Percentiles rank a stretch among this genome's conserved stretches.
phyloP scores from a whole-genome alignment of 1,284 basidiomycete species.

The Ustilago xerochloae region DNA sequence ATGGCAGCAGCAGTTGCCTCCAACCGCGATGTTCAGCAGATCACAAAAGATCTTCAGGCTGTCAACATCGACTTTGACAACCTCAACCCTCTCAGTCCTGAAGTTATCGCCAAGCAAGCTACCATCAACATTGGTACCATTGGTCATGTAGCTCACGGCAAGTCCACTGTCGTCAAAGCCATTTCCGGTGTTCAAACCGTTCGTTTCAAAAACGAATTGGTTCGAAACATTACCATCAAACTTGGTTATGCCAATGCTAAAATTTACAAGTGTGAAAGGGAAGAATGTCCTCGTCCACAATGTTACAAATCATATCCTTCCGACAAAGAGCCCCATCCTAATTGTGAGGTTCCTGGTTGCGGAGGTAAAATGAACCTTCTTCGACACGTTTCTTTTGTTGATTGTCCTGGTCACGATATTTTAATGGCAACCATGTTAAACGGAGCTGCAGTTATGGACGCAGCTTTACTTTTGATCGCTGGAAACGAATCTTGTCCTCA shows the following conservation, averaged over 20 bases:
- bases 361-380: slow-evolving; percentile 88
- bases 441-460: slow-evolving; percentile 99
- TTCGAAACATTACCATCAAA: slow-evolving; percentile 97
- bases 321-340: slow-evolving; percentile 91
- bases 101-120: slow-evolving; percentile 98
- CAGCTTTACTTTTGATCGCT: slow-evolving; percentile 91
- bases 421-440: slow-evolving; percentile 99
- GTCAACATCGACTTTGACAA: slow-evolving; percentile 63
- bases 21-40: slow-evolving; percentile 38
- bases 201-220: slow-evolving; percentile 92
- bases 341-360: slow-evolving; percentile 92
- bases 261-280: slow-evolving; percentile 98
- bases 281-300: slow-evolving; percentile 88
- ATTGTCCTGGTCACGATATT: slow-evolving; percentile 73
- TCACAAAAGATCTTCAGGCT: slow-evolving; percentile 43
- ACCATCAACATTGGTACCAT: slow-evolving; percentile 69
- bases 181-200: slow-evolving; percentile 99
- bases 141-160: slow-evolving; percentile 79
- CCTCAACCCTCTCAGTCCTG: slow-evolving; percentile 89
- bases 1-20: slow-evolving; percentile 52
- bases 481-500: slow-evolving; percentile 99
- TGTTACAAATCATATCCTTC: slow-evolving; percentile 94
- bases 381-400: slow-evolving; percentile 86
- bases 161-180: slow-evolving; percentile 98
- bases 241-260: slow-evolving; percentile 98